Evolutionary conservation across 345 rosid species (phyloP).

Genomic region (Reutealis trisperma): DNA sequence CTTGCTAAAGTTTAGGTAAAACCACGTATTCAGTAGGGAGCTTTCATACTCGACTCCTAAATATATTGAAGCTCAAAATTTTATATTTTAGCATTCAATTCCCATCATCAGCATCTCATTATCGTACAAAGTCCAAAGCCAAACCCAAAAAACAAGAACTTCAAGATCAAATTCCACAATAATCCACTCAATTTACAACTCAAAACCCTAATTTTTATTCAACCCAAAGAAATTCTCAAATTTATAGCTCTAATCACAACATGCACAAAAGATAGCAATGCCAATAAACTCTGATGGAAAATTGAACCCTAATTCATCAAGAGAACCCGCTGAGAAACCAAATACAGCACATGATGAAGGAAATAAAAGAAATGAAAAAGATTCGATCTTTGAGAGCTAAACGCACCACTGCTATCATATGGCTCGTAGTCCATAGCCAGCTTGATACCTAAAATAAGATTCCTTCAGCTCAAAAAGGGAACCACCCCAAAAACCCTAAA

Average conservation of each 20-base stretch:
- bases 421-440: conserved; percentile 73
- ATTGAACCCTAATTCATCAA: conserved; percentile 8
- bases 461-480: background rate
- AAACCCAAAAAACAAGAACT: background rate
- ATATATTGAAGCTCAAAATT: background rate
- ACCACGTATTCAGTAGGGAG: background rate
- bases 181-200: background rate
- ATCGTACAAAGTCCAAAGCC: no score
- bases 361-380: conserved; percentile 1
- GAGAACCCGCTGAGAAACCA: conserved; percentile 6
- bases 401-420: conserved; percentile 78
- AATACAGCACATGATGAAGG: background rate
- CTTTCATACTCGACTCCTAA: background rate
- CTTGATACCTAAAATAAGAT: conserved; percentile 7
- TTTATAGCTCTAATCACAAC: background rate
- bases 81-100: background rate
- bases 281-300: background rate
- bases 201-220: background rate
- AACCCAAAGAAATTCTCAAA: background rate
- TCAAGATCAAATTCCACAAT: background rate
- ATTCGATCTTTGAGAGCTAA: conserved; percentile 18
- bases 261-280: conserved; percentile 12
- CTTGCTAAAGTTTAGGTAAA: background rate
- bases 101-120: background rate
- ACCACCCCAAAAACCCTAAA: conserved; percentile 14